These are phyloP conservation scores for Thielaviopsis euricoi DNA, from an alignment of 2,329 filamentous ascomycete genomes.

Conservation along the genomic window DNA sequence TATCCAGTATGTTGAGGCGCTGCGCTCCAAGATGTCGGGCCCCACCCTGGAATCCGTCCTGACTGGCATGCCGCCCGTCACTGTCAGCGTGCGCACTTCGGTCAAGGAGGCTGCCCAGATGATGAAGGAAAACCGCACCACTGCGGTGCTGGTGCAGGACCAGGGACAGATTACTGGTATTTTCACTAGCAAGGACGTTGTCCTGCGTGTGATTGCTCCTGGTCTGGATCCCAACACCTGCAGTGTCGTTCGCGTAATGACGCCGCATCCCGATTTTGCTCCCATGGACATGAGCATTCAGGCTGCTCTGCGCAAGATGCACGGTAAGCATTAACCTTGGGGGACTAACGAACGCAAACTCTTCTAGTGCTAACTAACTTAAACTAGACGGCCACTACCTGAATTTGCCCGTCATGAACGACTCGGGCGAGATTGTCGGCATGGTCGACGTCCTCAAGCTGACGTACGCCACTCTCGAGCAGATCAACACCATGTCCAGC, in stretches of 20 bases:
- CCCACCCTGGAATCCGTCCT: conserved; percentile 90
- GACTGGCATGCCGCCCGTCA: conserved; percentile 80
- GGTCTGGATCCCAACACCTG: conserved; percentile 87
- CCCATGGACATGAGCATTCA: conserved; percentile 99
- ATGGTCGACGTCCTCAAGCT: conserved; percentile 99
- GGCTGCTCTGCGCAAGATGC: conserved; percentile 95
- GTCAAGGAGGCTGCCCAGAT: conserved; percentile 87
- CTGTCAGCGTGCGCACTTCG: conserved; percentile 87
- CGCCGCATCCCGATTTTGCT: conserved; percentile 94
- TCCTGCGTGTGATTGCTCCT: conserved; percentile 91
- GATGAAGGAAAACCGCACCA: conserved; percentile 99
- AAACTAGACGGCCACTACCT: conserved; percentile 83
- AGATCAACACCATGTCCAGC: conserved; percentile 88
- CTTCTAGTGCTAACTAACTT: conserved; percentile 11
- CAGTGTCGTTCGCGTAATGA: conserved; percentile 98
- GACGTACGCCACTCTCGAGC: conserved; percentile 93
- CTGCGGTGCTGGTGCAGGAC: conserved; percentile 88
- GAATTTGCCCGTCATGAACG: conserved; percentile 97
- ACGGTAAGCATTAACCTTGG: conserved; percentile 46
- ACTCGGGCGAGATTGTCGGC: conserved; percentile 88
- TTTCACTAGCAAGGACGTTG: conserved; percentile 98
- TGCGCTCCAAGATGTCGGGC: conserved; percentile 92
- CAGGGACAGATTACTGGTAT: conserved; percentile 96
- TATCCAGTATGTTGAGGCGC: conserved; percentile 94
- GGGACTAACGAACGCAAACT: neutral